A percentile compares a stretch with the other conserved stretches of the same genome.
These are phyloP conservation scores for Blastomyces gilchristii DNA, from an alignment of 2,329 filamentous ascomycete species.

Conservation along the genomic window DNA sequence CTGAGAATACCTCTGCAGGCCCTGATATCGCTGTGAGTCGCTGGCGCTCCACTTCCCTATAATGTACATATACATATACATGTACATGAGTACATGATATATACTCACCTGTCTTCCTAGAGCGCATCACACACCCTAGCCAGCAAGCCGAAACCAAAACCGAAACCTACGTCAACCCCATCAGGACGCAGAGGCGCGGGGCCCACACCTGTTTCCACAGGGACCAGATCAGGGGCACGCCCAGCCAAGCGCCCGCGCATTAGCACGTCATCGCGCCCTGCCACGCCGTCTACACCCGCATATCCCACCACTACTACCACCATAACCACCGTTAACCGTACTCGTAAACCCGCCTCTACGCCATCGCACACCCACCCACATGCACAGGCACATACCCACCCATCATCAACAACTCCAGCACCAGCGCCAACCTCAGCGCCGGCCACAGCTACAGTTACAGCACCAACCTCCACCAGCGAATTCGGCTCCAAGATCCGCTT, in stretches of 20 bases:
- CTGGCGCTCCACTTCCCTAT: neutral
- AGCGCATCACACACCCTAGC: neutral
- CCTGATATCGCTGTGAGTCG: too few species aligned
- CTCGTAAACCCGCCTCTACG: neutral
- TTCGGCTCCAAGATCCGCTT: conserved; percentile 2
- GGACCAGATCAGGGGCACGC: neutral
- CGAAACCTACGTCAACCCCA: neutral
- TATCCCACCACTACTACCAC: neutral
- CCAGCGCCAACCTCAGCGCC: neutral
- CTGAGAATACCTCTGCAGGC: neutral
- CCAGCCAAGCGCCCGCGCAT: neutral
- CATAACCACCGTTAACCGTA: neutral
- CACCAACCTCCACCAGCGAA: neutral
- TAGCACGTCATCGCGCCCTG: neutral
- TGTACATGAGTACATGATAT: neutral
- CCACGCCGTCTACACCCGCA: neutral
- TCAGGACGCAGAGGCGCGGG: neutral
- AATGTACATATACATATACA: too few species aligned
- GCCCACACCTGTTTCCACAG: neutral
- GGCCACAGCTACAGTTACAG: neutral
- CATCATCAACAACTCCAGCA: neutral
- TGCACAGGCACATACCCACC: too few species aligned
- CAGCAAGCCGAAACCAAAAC: neutral
- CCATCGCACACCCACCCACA: neutral
- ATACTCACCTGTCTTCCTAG: neutral